phyloP scores from a whole-genome alignment of 345 rosid species.

The Nasturtium officinale region DNA sequence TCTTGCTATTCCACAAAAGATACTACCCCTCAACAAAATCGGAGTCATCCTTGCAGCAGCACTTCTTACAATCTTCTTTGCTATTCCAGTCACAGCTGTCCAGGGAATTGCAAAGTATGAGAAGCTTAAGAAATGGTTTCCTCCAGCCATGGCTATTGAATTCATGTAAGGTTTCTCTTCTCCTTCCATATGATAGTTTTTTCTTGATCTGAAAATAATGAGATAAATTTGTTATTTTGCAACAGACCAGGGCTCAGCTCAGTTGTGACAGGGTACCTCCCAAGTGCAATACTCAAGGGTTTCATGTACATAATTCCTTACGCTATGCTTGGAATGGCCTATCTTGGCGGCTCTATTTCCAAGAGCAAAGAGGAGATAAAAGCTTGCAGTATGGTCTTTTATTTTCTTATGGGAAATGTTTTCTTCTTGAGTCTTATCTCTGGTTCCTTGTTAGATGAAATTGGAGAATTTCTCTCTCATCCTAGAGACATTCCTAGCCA shows the following conservation, averaged over 20 bases:
- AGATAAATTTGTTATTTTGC: conserved; percentile 21
- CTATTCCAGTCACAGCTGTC: conserved; percentile 89
- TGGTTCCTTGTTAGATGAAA: conserved; percentile 87
- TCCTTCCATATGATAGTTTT: not conserved
- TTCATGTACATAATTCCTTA: conserved; percentile 73
- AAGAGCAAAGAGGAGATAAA: conserved; percentile 87
- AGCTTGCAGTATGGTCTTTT: conserved; percentile 94
- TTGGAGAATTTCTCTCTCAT: conserved; percentile 72
- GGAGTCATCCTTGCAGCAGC: conserved; percentile 75
- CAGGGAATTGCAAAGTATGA: conserved; percentile 91
- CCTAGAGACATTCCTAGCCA: conserved; percentile 76
- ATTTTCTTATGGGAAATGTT: conserved; percentile 88
- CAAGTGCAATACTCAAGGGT: conserved; percentile 85
- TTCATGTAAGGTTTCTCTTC: conserved; percentile 60
- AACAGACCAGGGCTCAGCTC: conserved; percentile 91
- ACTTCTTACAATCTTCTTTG: conserved; percentile 79
- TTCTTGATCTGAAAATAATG: conserved; percentile 5
- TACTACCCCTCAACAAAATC: conserved; percentile 61
- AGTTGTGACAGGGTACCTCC: conserved; percentile 84
- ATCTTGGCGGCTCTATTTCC: conserved; percentile 68
- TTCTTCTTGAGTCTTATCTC: conserved; percentile 86
- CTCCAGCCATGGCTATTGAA: conserved; percentile 75
- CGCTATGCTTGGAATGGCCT: conserved; percentile 78
- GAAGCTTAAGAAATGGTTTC: conserved; percentile 87
- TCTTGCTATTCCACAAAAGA: conserved; percentile 55